A percentile compares a stretch with the other conserved stretches of the same genome.
Conservation (phyloP, 768 basidiomycete species). For the Mycena kentingensis region DNA sequence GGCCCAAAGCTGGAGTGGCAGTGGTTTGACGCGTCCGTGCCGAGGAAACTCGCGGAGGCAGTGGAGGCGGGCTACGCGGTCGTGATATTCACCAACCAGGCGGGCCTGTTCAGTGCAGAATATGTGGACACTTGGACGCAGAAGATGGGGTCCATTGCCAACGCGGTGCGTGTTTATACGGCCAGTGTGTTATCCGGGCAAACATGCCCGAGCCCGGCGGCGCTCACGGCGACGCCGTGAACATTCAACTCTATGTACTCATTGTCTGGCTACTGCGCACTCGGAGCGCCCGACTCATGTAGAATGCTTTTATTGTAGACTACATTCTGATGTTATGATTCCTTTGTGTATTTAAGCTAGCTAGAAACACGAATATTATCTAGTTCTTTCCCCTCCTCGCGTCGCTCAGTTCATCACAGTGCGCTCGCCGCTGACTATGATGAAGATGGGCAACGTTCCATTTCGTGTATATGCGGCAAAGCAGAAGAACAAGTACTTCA, state of each 20-base stretch:
- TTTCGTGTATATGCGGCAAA: constrained; percentile 80
- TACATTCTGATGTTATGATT: too few relatives aligned
- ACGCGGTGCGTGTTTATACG: constrained; percentile 46
- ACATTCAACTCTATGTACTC: too few relatives aligned
- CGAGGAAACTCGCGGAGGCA: constrained; percentile 60
- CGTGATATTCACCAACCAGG: constrained; percentile 84
- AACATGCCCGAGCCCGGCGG: too few relatives aligned
- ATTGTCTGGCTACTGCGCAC: too few relatives aligned
- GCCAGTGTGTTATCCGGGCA: too few relatives aligned
- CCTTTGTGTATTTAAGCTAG: too few relatives aligned
- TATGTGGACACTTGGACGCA: constrained; percentile 69
- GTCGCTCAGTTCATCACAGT: neutral
- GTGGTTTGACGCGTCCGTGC: constrained; percentile 75
- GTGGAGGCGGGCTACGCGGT: constrained; percentile 65
- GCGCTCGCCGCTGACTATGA: too few relatives aligned
- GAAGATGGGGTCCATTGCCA: constrained; percentile 72
- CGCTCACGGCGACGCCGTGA: too few relatives aligned
- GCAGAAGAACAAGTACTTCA: constrained; percentile 73
- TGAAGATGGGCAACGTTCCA: constrained; percentile 70
- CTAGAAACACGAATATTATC: too few relatives aligned
- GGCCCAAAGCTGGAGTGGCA: constrained; percentile 45
- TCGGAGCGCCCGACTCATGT: too few relatives aligned
- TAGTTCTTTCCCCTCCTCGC: neutral
- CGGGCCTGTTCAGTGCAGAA: constrained; percentile 41
- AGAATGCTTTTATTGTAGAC: too few relatives aligned